Conservation (phyloP, 306 rosid genomes). For the Prunus fruticosa region DNA sequence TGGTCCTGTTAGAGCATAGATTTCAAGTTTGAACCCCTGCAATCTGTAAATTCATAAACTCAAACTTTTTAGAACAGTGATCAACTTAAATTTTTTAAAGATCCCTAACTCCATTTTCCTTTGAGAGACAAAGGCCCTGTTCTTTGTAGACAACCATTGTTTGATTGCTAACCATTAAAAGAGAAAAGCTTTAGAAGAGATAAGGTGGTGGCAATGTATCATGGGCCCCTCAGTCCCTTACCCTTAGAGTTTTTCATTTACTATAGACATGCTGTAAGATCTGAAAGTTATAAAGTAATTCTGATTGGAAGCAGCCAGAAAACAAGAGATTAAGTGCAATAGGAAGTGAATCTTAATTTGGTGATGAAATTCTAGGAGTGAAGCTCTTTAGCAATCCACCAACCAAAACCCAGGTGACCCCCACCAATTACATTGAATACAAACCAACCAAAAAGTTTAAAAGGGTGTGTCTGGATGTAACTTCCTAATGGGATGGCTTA, state of each 20-base stretch:
- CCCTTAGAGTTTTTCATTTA: not conserved
- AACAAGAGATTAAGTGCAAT: not conserved
- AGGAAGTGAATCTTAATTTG: slow-evolving; percentile 17
- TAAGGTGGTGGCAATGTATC: not conserved
- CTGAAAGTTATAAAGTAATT: not conserved
- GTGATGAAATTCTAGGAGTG: slow-evolving; percentile 6
- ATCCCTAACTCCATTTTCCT: not conserved
- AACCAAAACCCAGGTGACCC: slow-evolving; percentile 23
- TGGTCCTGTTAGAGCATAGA: not conserved
- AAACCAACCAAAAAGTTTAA: slow-evolving; percentile 23
- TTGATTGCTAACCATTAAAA: not conserved
- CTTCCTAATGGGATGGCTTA: slow-evolving; percentile 30
- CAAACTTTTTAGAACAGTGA: not conserved
- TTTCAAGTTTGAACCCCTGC: not conserved
- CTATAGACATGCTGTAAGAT: not conserved
- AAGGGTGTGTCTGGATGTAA: slow-evolving; percentile 33
- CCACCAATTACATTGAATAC: slow-evolving; percentile 14
- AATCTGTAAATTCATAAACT: not conserved
- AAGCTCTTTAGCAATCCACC: slow-evolving; percentile 14
- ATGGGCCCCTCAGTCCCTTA: not conserved
- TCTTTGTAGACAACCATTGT: not conserved
- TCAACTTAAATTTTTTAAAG: not conserved
- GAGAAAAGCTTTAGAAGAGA: not conserved
- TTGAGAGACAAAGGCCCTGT: too few species aligned
- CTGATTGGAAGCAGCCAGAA: slow-evolving; percentile 7